phyloP scores from a whole-genome alignment of 352 stramenopile species.

The Globisporangium iwayamae region DNA sequence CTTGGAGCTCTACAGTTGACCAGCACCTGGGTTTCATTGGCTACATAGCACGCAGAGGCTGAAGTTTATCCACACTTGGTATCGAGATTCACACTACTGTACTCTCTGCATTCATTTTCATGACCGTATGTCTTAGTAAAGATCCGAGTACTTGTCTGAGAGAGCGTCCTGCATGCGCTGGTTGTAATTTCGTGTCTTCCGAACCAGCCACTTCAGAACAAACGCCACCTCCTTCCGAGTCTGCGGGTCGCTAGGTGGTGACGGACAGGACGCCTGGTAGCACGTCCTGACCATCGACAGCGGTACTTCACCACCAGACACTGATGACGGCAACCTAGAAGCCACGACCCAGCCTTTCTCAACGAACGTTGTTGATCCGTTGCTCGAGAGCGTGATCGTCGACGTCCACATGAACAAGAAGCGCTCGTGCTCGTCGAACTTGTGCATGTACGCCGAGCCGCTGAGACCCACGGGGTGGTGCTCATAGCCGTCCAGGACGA shows the following conservation, averaged over 20 bases:
- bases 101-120: too few species aligned
- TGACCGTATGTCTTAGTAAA: background rate
- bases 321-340: background rate
- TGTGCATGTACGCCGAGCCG: conserved; percentile 12
- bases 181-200: background rate
- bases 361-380: background rate
- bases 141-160: background rate
- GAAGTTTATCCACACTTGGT: too few species aligned
- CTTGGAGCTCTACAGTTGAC: too few species aligned
- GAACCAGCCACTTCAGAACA: background rate
- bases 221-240: background rate
- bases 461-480: background rate
- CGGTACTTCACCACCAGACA: background rate
- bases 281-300: background rate
- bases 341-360: conserved; percentile 13
- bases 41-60: too few species aligned
- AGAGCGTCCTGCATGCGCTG: background rate
- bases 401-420: conserved; percentile 15
- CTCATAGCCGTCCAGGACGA: conserved; percentile 1
- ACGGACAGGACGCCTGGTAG: background rate
- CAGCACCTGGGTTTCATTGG: too few species aligned
- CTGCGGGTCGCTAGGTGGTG: background rate
- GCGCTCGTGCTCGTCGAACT: conserved; percentile 12
- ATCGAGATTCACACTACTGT: too few species aligned
- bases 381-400: background rate